Evolutionary conservation across 75 land plant species (phyloP), one percentile per base, ranked within the genome.

Genomic region (Isoetes taiwanensis): DNA sequence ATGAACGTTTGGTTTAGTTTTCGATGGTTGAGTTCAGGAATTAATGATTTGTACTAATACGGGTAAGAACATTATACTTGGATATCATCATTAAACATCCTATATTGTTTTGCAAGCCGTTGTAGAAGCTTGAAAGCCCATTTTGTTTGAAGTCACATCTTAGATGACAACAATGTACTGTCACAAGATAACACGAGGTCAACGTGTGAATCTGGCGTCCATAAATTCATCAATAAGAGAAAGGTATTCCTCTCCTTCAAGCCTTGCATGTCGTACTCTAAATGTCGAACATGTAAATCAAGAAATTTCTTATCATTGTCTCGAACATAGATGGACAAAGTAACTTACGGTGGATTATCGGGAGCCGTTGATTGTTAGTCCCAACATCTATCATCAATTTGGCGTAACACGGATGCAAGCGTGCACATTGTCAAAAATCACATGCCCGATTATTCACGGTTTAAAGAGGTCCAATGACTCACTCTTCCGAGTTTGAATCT

Each of bases 351-450:
- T 12, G 90, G 86, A 61, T 93, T 84, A 34, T 71, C 66, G 20
- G 81, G 48, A 93, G 84, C 62, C 84, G 66, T 74, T 93, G 77
- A 59, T 93, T 93, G 70, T 87, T 93, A 19, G 99, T 93, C 52
- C 99, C 99, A 54, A 88, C 89, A 74, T 93, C 99, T 72, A 93
- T 82, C 96, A 93, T 84, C 58, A 93, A n/a, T n/a, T 84, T 57
- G 99, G 99, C 46, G 31, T 16, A 61, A 28, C 26, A 43, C 20
- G 9, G n/a, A 32, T 30, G 20, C n/a, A n/a, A n/a, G n/a, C n/a
- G n/a, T n/a, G n/a, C n/a, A n/a, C n/a, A n/a, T n/a, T n/a, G n/a
- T n/a, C n/a, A n/a, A n/a, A n/a, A n/a, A n/a, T n/a, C n/a, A n/a
- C n/a, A n/a, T n/a, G n/a, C n/a, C n/a, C n/a, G n/a, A n/a, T n/a